phyloP scores from a whole-genome alignment of 495 filamentous ascomycete species.

The Evansstolkia leycettana region DNA sequence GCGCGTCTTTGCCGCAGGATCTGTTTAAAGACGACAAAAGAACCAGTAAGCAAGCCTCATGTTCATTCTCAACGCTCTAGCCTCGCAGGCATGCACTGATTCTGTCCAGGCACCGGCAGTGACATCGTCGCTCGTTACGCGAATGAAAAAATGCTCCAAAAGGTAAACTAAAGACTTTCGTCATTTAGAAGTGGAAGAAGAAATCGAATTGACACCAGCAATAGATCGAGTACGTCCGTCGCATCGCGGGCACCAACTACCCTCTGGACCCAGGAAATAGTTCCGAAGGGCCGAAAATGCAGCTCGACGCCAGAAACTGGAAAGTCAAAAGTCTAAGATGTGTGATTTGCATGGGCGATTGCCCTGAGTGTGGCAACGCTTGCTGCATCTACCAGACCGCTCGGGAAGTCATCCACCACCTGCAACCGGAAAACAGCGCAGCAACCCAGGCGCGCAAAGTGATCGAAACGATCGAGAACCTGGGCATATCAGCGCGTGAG shows the following conservation, averaged over 20 bases:
- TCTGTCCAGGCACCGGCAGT: no score
- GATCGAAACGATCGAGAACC: conserved; percentile 4
- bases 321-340: conserved; percentile 10
- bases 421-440: background rate
- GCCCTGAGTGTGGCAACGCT: conserved; percentile 8
- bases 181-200: no score
- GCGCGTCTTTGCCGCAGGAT: no score
- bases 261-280: background rate
- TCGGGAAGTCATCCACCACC: background rate
- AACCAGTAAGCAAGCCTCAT: no score
- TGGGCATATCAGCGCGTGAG: background rate
- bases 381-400: conserved; percentile 7
- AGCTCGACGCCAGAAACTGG: conserved; percentile 7
- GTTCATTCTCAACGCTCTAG: no score
- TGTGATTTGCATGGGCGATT: conserved; percentile 8
- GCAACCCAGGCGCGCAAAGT: conserved; percentile 1
- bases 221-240: conserved; percentile 8
- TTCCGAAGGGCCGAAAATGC: conserved; percentile 1
- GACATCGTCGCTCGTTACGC: no score
- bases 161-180: no score
- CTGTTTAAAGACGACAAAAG: no score
- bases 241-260: conserved; percentile 6
- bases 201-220: background rate
- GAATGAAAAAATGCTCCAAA: no score
- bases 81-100: no score